Evolutionary conservation across 768 basidiomycete species (phyloP).

Genomic region (Boletus vinaceobasis): DNA sequence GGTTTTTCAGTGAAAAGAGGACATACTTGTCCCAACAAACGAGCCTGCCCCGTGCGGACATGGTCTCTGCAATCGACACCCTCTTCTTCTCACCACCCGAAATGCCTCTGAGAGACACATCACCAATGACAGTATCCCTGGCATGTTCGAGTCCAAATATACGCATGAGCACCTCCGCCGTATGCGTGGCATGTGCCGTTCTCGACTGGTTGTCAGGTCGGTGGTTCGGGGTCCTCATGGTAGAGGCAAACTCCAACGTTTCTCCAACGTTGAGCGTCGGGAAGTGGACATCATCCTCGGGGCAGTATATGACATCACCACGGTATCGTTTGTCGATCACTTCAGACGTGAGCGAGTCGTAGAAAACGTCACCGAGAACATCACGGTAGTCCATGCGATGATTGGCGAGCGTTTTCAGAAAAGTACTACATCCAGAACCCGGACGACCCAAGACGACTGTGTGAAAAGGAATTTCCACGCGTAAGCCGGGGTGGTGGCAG

Average conservation of each 20-base stretch:
- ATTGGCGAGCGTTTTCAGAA: constrained; percentile 52
- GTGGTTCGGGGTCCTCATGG: constrained; percentile 42
- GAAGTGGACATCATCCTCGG: constrained; percentile 24
- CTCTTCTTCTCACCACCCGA: constrained; percentile 79
- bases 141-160: constrained; percentile 77
- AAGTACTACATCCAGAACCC: constrained; percentile 54
- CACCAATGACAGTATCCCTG: constrained; percentile 70
- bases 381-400: constrained; percentile 38
- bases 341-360: constrained; percentile 44
- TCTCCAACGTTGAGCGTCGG: constrained; percentile 42
- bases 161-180: constrained; percentile 51
- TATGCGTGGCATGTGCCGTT: constrained; percentile 25
- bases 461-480: not conserved
- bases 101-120: constrained; percentile 72
- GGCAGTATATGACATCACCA: constrained; percentile 45
- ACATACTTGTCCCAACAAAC: constrained; percentile 77
- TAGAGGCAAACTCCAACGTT: constrained; percentile 51
- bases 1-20: not conserved
- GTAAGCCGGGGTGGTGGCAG: not conserved
- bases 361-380: constrained; percentile 42
- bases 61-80: constrained; percentile 72
- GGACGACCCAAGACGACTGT: constrained; percentile 82
- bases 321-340: constrained; percentile 45
- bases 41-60: constrained; percentile 49
- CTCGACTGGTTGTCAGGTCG: constrained; percentile 19